Conservation (phyloP, 495 filamentous ascomycete genomes). For the Barbatosphaeria neglecta region DNA sequence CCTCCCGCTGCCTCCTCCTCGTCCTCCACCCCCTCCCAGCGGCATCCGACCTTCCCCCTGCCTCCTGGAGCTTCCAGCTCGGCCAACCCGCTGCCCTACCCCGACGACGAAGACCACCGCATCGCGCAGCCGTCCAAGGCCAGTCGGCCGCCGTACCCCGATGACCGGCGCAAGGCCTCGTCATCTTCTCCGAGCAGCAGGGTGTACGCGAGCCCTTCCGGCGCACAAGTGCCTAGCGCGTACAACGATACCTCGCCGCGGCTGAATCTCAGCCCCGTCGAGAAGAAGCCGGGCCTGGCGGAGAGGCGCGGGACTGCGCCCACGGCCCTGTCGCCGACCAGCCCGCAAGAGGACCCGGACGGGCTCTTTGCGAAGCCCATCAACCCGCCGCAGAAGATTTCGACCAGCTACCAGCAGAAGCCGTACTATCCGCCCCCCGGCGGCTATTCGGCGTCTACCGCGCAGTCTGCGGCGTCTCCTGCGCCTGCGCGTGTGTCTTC, state of each 20-base stretch:
- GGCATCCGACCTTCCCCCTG: slow-evolving; percentile 40
- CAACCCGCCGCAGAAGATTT: slow-evolving; percentile 22
- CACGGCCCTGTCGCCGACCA: slow-evolving; percentile 67
- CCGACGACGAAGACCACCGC: slow-evolving; percentile 52
- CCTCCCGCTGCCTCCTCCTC: slow-evolving; percentile 31
- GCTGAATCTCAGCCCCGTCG: slow-evolving; percentile 32
- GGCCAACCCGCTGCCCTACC: slow-evolving; percentile 60
- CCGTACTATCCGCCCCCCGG: slow-evolving; percentile 37
- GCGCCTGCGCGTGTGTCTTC: slow-evolving; percentile 1
- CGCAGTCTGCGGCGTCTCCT: no score
- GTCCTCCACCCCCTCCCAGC: slow-evolving; percentile 20
- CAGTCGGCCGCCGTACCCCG: slow-evolving; percentile 34
- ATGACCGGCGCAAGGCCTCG: slow-evolving; percentile 28
- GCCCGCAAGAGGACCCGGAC: slow-evolving; percentile 57
- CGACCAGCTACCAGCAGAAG: slow-evolving; percentile 36
- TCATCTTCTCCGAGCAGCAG: slow-evolving; percentile 13
- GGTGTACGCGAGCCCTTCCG: slow-evolving; percentile 21
- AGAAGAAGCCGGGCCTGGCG: slow-evolving; percentile 46
- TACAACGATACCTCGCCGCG: slow-evolving; percentile 31
- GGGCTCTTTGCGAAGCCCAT: slow-evolving; percentile 53
- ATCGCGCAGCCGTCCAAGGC: slow-evolving; percentile 23
- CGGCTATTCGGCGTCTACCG: slow-evolving; percentile 9
- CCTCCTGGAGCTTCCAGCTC: slow-evolving; percentile 54
- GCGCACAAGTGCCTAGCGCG: slow-evolving; percentile 17
- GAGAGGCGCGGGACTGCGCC: slow-evolving; percentile 64